phyloP scores from a whole-genome alignment of 257 asterid genomes.

The Prunella vulgaris region DNA sequence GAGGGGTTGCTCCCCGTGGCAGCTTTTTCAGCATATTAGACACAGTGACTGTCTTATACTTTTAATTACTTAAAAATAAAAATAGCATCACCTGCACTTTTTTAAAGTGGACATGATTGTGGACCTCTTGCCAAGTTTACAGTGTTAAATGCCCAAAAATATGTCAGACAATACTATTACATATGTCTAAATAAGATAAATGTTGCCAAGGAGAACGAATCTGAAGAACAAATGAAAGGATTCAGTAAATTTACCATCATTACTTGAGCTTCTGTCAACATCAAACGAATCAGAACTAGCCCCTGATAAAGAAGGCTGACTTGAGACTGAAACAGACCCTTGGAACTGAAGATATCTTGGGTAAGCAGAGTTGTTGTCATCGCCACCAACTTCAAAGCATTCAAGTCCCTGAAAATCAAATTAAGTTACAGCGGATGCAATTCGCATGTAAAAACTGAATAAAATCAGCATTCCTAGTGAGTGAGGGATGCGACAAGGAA shows the following conservation, averaged over 20 bases:
- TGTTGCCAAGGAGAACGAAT: neutral
- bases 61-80: neutral
- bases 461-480: neutral
- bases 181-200: neutral
- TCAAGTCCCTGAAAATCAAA: constrained; percentile 42
- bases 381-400: constrained; percentile 31
- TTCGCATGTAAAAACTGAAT: neutral
- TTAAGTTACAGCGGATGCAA: neutral
- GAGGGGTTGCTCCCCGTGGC: neutral
- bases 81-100: neutral
- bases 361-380: constrained; percentile 24
- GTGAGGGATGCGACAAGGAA: neutral
- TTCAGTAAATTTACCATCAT: constrained; percentile 42
- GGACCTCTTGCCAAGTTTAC: neutral
- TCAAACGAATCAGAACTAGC: constrained; percentile 55
- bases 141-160: neutral
- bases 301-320: constrained; percentile 57
- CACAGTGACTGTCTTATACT: neutral
- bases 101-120: neutral
- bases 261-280: constrained; percentile 39
- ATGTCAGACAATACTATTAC: neutral
- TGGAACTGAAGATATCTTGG: constrained; percentile 35
- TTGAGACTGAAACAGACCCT: constrained; percentile 44
- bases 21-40: neutral
- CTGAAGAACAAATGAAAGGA: constrained; percentile 13